Base-by-base conservation (phyloP, 1,284 basidiomycete species). In the Ceratobasidium theobromae region DNA sequence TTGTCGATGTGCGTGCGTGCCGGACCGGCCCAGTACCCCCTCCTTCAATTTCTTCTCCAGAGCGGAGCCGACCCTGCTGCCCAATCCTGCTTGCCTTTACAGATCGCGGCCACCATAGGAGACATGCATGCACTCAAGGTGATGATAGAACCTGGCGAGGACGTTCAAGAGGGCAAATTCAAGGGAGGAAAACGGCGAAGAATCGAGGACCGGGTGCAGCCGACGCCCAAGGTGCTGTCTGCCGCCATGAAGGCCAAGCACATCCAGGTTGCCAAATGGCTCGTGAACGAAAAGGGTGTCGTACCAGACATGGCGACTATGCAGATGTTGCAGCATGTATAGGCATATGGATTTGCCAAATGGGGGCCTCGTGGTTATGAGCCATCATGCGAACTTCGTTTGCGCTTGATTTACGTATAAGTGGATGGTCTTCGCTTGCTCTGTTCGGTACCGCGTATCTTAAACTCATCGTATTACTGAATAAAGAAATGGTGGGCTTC, bases 21-120 rank as follows among this genome's bases (percentile, higher is more conserved):
- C n/a, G 62, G 62, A 23, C 40, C 41, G 33, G 62, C 41, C 4
- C 62, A 65, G 41, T 40, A 54, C 0, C 84, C 85, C 1, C 81
- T 95, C 3, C 79, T 93, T 1, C 78, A 76, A 41, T 87, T 89
- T 69, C 79, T 95, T 5, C 82, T 95, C 49, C 76, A 79, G 1
- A 77, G 85, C n/a, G 88, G 85, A 1, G 93, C 91, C 0, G 86
- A 86, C 2, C 91, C 93, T 0, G 72, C 73, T 11, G 76, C 77
- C 69, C 88, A 87, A 71, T 74, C 81, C 9, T 80, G 79, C 23
- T 76, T 93, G 28, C 81, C 91, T 0, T 79, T 95, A n/a, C 77
- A 81, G 43, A 82, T 91, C 3, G 93, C 93, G 1, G 89, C 95
- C 55, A 80, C 82, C 58, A 81, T 83, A 69, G 84, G 83, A 69